Base-by-base conservation (phyloP, 148 eudicot species). In the Camellia sinensis region DNA sequence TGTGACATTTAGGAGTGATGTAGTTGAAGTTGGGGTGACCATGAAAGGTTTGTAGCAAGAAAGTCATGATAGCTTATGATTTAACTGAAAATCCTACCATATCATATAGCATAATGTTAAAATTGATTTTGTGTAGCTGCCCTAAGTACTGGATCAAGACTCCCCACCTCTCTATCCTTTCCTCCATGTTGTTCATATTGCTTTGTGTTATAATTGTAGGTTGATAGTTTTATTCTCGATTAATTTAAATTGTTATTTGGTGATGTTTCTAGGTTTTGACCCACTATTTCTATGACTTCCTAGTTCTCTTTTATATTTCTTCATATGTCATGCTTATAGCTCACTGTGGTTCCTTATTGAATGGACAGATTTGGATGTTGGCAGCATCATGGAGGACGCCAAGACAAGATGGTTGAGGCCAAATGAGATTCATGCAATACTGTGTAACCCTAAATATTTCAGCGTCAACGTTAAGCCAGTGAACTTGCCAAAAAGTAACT, bases 391-490 rank as follows among this genome's bases (percentile, higher is more conserved):
- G 87, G 86, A 82, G 84, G 97, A 95, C 89, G 97, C 99, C 52
- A 88, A 83, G 78, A 52, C 90, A 75, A 89, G 99, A 84, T 95
- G 99, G 99, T 93, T 95, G 80, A 83, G 97, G 73, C 97, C 99
- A 54, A 95, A 92, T 80, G 97, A 95, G 86, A 95, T 95, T 81
- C 91, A 95, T 88, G 99, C 99, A 72, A 89, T 95, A 43, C 90
- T 93, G 70, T 89, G 90, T 53, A 95, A 95, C 87, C 82, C 84
- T 83, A 80, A 84, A 48, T 79, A 83, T 78, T 95, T 95, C 86
- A 87, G 67, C 78, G 82, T 92, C 82, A 67, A 83, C 1, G 93
- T 92, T 82, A 93, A 93, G 90, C 99, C 97, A 60, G 88, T 93
- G 82, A 95, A 84, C 84, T 85, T 93, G 81, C 99, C 97, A 67